A percentile compares a stretch with the other conserved stretches of the same genome.
Evolutionary conservation across 1,284 basidiomycete species (phyloP).

Genomic region (Ustilago curta): DNA sequence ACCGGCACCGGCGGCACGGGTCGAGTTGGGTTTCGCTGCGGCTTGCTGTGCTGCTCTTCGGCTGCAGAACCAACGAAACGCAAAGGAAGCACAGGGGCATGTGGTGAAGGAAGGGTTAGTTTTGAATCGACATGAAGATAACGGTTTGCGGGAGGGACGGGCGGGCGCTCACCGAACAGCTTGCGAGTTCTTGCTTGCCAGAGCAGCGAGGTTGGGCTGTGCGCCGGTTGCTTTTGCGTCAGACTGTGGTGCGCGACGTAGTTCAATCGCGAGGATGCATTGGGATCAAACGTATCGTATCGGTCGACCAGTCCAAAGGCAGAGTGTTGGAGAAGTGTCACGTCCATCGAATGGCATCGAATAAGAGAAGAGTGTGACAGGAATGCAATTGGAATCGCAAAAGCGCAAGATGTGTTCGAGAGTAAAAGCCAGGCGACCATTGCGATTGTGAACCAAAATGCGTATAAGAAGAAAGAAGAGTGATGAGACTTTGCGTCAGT

Average conservation of each 20-base stretch:
- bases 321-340: not conserved
- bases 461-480: not conserved
- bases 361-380: too few species aligned
- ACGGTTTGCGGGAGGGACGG: not conserved
- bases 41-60: constrained; percentile 78
- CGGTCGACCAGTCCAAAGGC: not conserved
- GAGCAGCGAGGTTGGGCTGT: constrained; percentile 57
- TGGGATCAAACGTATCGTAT: not conserved
- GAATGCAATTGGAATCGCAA: not conserved
- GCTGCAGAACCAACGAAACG: constrained; percentile 11
- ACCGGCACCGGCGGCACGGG: constrained; percentile 92
- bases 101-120: not conserved
- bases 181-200: constrained; percentile 54
- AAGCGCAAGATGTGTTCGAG: not conserved
- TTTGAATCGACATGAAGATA: not conserved
- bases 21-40: constrained; percentile 84
- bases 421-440: not conserved
- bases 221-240: constrained; percentile 51
- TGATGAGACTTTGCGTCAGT: not conserved
- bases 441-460: not conserved
- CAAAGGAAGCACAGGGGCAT: too few species aligned
- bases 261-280: not conserved
- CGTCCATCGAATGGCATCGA: not conserved
- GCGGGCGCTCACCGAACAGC: constrained; percentile 40
- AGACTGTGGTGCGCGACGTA: constrained; percentile 12